phyloP scores from a whole-genome alignment of 1,139 yeast genomes.

The Hansenula sp. region DNA sequence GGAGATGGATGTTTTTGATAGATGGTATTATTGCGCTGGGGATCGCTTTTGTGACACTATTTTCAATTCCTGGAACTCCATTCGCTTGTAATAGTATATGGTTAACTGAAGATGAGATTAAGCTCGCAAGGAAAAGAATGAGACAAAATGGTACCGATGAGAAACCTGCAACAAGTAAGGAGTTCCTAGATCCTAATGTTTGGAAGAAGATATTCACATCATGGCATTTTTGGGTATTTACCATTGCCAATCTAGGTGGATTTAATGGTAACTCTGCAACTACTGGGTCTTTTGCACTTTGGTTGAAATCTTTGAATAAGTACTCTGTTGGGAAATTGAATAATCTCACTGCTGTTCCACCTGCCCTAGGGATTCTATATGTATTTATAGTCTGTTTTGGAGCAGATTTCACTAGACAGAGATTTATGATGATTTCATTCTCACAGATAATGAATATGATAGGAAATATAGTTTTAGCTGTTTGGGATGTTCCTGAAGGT shows the following conservation, averaged over 20 bases:
- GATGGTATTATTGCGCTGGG: slow-evolving; percentile 60
- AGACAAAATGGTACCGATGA: slow-evolving; percentile 34
- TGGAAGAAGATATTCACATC: slow-evolving; percentile 44
- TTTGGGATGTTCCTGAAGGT: slow-evolving; percentile 33
- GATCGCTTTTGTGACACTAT: slow-evolving; percentile 60
- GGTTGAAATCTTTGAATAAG: slow-evolving; percentile 28
- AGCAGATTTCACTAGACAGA: slow-evolving; percentile 23
- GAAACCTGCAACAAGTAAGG: slow-evolving; percentile 14
- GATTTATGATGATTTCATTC: slow-evolving; percentile 36
- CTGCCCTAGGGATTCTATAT: slow-evolving; percentile 30
- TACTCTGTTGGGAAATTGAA: slow-evolving; percentile 30
- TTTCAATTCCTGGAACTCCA: slow-evolving; percentile 69
- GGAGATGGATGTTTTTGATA: slow-evolving; percentile 74
- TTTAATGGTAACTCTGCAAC: slow-evolving; percentile 32
- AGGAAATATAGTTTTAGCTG: slow-evolving; percentile 38
- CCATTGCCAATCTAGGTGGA: slow-evolving; percentile 31
- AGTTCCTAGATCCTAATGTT: slow-evolving; percentile 26
- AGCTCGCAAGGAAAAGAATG: slow-evolving; percentile 52
- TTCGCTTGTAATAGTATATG: slow-evolving; percentile 52
- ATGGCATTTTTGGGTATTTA: slow-evolving; percentile 37
- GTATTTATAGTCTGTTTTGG: slow-evolving; percentile 28
- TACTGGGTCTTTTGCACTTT: slow-evolving; percentile 30
- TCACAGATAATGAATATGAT: slow-evolving; percentile 36
- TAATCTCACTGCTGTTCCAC: slow-evolving; percentile 30
- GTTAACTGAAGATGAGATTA: slow-evolving; percentile 53